phyloP scores from a whole-genome alignment of 768 basidiomycete species.

The Termitomyces sp. region DNA sequence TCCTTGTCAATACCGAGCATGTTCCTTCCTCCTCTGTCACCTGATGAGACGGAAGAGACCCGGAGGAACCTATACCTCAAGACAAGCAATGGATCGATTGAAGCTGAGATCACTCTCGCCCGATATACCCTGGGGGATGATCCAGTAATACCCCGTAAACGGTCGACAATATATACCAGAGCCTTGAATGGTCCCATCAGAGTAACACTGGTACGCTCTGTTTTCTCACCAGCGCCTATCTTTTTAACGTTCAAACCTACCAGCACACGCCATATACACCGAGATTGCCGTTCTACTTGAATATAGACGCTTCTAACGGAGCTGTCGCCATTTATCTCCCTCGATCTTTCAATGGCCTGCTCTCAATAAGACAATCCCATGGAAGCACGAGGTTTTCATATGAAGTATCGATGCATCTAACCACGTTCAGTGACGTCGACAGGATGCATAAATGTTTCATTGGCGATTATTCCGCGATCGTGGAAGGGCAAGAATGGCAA shows the following conservation, averaged over 20 bases:
- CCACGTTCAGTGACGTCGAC: constrained; percentile 29
- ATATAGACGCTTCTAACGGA: constrained; percentile 23
- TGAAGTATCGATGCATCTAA: constrained; percentile 19
- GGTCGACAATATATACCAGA: constrained; percentile 15
- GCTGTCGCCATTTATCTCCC: constrained; percentile 31
- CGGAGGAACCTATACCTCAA: constrained; percentile 36
- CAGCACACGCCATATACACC: constrained; percentile 18
- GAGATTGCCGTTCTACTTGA: constrained; percentile 22
- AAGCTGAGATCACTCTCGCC: constrained; percentile 37
- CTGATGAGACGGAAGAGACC: constrained; percentile 30
- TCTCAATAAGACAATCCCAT: constrained; percentile 25
- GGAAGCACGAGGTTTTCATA: constrained; percentile 28
- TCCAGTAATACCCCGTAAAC: constrained; percentile 4
- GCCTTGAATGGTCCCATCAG: constrained; percentile 26
- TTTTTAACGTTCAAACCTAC: not conserved
- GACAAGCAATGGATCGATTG: constrained; percentile 30
- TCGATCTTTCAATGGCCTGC: constrained; percentile 35
- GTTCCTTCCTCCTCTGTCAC: constrained; percentile 34
- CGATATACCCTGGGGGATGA: constrained; percentile 3
- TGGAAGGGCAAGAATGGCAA: constrained; percentile 22
- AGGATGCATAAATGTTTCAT: constrained; percentile 30
- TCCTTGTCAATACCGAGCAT: constrained; percentile 32
- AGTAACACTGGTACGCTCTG: constrained; percentile 18
- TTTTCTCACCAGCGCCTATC: not conserved
- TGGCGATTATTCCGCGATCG: constrained; percentile 25